These are phyloP conservation scores for Crithidia mellificae DNA, from an alignment of 208 protist species.

Conservation along the genomic window DNA sequence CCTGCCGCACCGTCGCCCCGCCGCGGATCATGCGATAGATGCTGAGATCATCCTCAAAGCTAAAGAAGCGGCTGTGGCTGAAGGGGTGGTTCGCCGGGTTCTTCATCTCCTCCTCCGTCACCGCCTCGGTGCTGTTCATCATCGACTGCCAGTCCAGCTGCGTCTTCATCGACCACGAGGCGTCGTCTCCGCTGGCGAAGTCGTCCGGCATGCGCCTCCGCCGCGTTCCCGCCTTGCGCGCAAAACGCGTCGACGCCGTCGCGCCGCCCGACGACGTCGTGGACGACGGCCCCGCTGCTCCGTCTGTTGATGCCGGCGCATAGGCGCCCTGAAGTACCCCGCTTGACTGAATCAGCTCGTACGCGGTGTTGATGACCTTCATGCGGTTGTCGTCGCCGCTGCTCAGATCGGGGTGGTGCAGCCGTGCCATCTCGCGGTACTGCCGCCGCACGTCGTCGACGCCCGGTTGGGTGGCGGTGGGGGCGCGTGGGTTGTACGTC, in stretches of 20 bases:
- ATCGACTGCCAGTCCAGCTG: conserved; percentile 76
- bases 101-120: conserved; percentile 64
- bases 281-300: neutral
- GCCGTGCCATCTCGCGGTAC: conserved; percentile 83
- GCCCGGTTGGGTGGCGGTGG: conserved; percentile 30
- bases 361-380: conserved; percentile 90
- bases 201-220: conserved; percentile 76
- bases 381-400: conserved; percentile 86
- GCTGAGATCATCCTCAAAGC: conserved; percentile 76
- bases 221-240: conserved; percentile 44
- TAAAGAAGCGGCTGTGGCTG: conserved; percentile 87
- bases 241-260: conserved; percentile 31
- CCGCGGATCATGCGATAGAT: conserved; percentile 89
- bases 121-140: conserved; percentile 48
- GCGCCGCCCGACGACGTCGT: neutral
- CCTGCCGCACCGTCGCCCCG: conserved; percentile 77
- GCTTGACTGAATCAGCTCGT: conserved; percentile 81
- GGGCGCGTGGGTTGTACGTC: conserved; percentile 33
- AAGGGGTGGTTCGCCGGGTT: conserved; percentile 90
- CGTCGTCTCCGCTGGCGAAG: conserved; percentile 81
- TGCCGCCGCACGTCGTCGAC: conserved; percentile 65
- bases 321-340: conserved; percentile 44
- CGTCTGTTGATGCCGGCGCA: neutral
- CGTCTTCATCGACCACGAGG: conserved; percentile 78
- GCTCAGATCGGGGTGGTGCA: conserved; percentile 89